These are phyloP conservation scores for Corylus heterophylla DNA, from an alignment of 306 rosid species.

Conservation along the genomic window DNA sequence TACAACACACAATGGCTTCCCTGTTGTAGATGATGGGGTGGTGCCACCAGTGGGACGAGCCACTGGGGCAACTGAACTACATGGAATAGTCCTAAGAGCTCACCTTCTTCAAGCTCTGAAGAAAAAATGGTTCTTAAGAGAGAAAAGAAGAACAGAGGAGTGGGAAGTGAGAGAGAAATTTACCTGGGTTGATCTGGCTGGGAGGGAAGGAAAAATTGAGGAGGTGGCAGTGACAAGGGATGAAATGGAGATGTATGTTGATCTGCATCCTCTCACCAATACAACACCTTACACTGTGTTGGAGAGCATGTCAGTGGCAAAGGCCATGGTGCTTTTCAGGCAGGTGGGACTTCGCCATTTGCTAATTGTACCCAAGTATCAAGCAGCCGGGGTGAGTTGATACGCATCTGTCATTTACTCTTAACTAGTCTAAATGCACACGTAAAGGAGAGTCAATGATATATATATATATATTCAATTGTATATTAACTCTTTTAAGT, in stretches of 20 bases:
- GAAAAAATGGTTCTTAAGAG: slow-evolving; percentile 79
- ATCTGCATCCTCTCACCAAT: slow-evolving; percentile 87
- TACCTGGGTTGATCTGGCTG: slow-evolving; percentile 76
- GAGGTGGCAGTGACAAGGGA: slow-evolving; percentile 68
- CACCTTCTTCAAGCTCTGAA: slow-evolving; percentile 73
- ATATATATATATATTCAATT: no score
- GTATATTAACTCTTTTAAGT: neutral
- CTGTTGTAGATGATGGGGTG: slow-evolving; percentile 59
- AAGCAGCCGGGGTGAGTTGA: slow-evolving; percentile 74
- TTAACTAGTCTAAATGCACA: slow-evolving; percentile 8
- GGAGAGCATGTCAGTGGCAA: slow-evolving; percentile 77
- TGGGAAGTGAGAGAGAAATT: slow-evolving; percentile 91
- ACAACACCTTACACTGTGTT: slow-evolving; percentile 77
- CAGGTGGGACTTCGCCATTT: slow-evolving; percentile 86
- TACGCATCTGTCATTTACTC: slow-evolving; percentile 14
- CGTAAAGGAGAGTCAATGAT: neutral
- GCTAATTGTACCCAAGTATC: slow-evolving; percentile 77
- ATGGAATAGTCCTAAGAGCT: slow-evolving; percentile 80
- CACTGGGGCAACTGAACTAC: slow-evolving; percentile 56
- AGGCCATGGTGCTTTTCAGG: slow-evolving; percentile 87
- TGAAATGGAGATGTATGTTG: slow-evolving; percentile 85
- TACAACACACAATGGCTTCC: slow-evolving; percentile 84
- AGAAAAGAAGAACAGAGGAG: slow-evolving; percentile 74
- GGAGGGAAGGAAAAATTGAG: slow-evolving; percentile 68
- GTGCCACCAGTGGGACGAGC: slow-evolving; percentile 48